phyloP scores from a whole-genome alignment of 257 asterid genomes.

The Datura wrightii region DNA sequence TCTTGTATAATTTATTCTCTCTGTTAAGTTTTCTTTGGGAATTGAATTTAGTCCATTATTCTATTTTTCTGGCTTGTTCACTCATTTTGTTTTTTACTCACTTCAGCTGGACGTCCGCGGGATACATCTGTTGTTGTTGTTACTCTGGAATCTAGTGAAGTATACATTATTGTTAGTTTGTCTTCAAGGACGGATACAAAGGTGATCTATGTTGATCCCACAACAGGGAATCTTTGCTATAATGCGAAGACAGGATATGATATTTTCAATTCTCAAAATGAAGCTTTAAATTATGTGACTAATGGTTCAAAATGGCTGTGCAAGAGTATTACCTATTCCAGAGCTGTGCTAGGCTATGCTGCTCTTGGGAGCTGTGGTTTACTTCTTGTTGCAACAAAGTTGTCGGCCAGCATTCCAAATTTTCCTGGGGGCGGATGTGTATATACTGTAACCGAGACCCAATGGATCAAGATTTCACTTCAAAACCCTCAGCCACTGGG shows the following conservation, averaged over 20 bases:
- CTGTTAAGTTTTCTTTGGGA: neutral
- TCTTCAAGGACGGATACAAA: constrained; percentile 82
- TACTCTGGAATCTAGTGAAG: constrained; percentile 89
- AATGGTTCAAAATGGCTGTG: constrained; percentile 78
- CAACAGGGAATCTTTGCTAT: constrained; percentile 82
- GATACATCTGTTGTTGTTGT: constrained; percentile 85
- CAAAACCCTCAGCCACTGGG: constrained; percentile 93
- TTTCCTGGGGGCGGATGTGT: constrained; percentile 97
- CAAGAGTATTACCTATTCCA: constrained; percentile 71
- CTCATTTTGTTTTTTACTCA: constrained; percentile 1
- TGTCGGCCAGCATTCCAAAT: constrained; percentile 77
- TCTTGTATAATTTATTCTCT: neutral
- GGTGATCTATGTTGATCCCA: constrained; percentile 95
- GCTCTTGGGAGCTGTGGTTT: constrained; percentile 79
- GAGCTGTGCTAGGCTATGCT: constrained; percentile 90
- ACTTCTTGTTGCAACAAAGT: constrained; percentile 84
- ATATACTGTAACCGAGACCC: constrained; percentile 85
- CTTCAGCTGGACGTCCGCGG: constrained; percentile 57
- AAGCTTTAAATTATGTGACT: constrained; percentile 77
- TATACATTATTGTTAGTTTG: constrained; percentile 79
- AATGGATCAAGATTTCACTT: constrained; percentile 87
- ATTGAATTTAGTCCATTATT: constrained; percentile 16
- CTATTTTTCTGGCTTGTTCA: constrained; percentile 12
- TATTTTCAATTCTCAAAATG: constrained; percentile 78
- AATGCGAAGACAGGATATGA: constrained; percentile 76